Percentiles rank a stretch among this genome's conserved stretches.
Conservation (phyloP, 768 basidiomycete species). For the Cystofilobasidium capitatum region DNA sequence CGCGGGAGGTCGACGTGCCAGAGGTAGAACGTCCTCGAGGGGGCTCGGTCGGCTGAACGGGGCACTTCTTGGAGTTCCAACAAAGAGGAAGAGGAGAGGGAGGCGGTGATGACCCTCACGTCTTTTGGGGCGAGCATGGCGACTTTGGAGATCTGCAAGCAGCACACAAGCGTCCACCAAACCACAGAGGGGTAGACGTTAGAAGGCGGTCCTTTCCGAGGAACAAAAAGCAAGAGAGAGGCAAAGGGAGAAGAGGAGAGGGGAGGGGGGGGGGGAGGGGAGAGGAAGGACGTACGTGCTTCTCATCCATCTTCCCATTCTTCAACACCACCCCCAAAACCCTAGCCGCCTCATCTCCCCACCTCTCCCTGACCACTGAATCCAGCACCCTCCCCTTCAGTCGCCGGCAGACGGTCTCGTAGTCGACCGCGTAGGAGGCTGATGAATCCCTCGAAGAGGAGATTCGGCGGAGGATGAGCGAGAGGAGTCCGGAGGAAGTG, state of each 20-base stretch:
- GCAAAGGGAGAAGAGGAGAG: not conserved
- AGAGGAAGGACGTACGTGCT: constrained; percentile 54
- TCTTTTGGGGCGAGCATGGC: constrained; percentile 88
- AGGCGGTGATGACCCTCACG: constrained; percentile 66
- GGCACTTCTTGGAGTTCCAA: constrained; percentile 90
- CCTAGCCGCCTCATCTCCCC: constrained; percentile 72
- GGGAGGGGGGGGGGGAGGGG: not conserved
- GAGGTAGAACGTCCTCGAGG: constrained; percentile 77
- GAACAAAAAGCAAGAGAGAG: not conserved
- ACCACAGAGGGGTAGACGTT: not conserved
- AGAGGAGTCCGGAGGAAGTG: constrained; percentile 56
- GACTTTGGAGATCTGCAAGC: constrained; percentile 68
- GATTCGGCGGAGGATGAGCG: constrained; percentile 59
- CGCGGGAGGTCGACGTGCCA: constrained; percentile 88
- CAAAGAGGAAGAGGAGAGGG: constrained; percentile 67
- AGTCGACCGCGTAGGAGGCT: constrained; percentile 65
- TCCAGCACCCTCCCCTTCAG: constrained; percentile 65
- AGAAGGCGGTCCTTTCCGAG: not conserved
- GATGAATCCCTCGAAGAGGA: constrained; percentile 44
- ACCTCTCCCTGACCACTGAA: constrained; percentile 66
- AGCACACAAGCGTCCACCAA: not conserved
- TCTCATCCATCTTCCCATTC: constrained; percentile 87
- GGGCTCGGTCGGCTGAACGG: constrained; percentile 78
- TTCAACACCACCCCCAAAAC: constrained; percentile 68
- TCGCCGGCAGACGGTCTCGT: constrained; percentile 58